Evolutionary conservation across 805 yeast genomes (phyloP).

Genomic region (Kazachstania viticola): DNA sequence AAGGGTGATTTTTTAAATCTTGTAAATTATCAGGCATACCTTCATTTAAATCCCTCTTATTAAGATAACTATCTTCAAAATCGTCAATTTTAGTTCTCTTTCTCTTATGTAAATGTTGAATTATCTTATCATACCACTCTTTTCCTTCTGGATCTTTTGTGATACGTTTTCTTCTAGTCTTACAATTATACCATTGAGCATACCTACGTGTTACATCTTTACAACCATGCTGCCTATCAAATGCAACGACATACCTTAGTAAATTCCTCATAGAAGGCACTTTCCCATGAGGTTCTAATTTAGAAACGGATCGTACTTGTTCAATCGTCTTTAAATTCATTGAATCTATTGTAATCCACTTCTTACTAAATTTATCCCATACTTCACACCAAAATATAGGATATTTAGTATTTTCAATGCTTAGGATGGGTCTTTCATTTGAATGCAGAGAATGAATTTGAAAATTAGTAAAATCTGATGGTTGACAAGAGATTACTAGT

Average conservation of each 20-base stretch:
- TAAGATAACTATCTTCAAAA: conserved; percentile 26
- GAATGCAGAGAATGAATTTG: neutral
- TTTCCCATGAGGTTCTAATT: conserved; percentile 51
- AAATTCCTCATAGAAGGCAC: conserved; percentile 31
- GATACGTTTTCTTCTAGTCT: conserved; percentile 62
- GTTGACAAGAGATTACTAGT: conserved; percentile 73
- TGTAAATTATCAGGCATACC: conserved; percentile 79
- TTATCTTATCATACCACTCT: conserved; percentile 47
- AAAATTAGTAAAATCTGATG: conserved; percentile 64
- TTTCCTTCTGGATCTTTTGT: conserved; percentile 45
- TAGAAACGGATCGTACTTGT: conserved; percentile 42
- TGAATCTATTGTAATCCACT: conserved; percentile 86
- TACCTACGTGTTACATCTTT: conserved; percentile 83
- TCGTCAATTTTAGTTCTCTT: conserved; percentile 25
- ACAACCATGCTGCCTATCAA: conserved; percentile 49
- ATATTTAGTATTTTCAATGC: conserved; percentile 22
- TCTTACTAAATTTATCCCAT: conserved; percentile 62
- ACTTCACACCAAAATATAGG: conserved; percentile 93
- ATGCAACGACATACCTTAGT: conserved; percentile 68
- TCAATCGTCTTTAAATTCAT: conserved; percentile 53
- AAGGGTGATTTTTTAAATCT: conserved; percentile 81
- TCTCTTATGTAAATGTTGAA: conserved; percentile 18
- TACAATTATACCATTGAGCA: conserved; percentile 57
- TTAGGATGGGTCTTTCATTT: neutral
- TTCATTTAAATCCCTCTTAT: conserved; percentile 50